phyloP scores from a whole-genome alignment of 1,139 yeast species.

The Diutina neorugosa region DNA sequence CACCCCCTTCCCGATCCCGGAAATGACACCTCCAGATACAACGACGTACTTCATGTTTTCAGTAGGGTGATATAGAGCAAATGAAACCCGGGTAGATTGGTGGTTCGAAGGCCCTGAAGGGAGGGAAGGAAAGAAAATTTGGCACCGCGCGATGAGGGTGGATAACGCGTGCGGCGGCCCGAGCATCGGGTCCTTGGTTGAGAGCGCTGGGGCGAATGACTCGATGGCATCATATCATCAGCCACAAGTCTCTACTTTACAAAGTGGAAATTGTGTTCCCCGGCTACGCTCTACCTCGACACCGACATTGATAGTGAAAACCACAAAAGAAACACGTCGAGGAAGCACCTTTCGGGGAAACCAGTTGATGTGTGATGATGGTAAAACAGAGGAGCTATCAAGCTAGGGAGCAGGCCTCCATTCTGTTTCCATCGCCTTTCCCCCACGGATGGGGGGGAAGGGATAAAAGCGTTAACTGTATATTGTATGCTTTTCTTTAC shows the following conservation, averaged over 20 bases:
- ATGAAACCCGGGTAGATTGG: neutral
- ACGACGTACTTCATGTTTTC: conserved; percentile 82
- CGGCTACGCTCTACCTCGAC: neutral
- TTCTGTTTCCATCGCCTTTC: neutral
- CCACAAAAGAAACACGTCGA: no score
- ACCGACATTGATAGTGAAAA: no score
- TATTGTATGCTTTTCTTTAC: neutral
- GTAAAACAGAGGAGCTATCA: neutral
- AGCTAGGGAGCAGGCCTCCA: neutral
- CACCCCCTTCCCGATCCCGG: conserved; percentile 98
- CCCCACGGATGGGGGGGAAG: neutral
- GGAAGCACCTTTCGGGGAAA: neutral
- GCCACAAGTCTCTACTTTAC: no score
- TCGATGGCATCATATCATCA: no score
- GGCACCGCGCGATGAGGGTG: neutral
- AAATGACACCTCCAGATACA: conserved; percentile 97
- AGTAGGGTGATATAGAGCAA: neutral
- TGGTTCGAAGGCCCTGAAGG: neutral
- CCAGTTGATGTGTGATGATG: no score
- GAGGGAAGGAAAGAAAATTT: neutral
- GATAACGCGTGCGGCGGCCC: neutral
- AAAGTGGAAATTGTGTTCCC: no score
- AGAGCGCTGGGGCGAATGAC: neutral
- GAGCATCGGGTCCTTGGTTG: neutral
- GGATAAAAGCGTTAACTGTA: neutral